Evolutionary conservation across 2,329 filamentous ascomycete genomes (phyloP).

Genomic region (Clonostachys rosea): DNA sequence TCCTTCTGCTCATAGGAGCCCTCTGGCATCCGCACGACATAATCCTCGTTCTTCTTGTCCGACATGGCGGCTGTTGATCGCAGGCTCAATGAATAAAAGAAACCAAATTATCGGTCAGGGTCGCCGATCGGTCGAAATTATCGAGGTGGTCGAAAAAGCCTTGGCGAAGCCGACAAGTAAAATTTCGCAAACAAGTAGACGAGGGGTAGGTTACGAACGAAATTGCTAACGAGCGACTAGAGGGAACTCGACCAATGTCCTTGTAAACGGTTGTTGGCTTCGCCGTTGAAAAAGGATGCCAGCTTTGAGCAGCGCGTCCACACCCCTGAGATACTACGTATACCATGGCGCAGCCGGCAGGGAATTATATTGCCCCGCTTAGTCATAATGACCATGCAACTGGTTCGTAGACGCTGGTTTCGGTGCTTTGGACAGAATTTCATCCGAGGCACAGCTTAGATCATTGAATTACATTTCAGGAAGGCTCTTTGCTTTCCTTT

Average conservation of each 20-base stretch:
- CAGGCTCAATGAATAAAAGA: no score
- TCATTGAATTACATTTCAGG: no score
- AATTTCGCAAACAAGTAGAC: no score
- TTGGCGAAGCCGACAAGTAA: no score
- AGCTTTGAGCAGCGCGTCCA: neutral
- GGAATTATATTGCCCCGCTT: neutral
- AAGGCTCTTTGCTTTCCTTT: no score
- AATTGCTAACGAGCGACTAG: neutral
- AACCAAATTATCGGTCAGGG: no score
- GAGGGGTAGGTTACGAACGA: neutral
- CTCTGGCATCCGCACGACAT: constrained; percentile 65
- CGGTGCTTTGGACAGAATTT: no score
- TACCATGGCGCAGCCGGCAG: neutral
- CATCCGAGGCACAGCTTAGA: no score
- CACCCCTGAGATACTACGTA: neutral
- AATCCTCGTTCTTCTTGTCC: constrained; percentile 87
- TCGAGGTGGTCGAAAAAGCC: no score
- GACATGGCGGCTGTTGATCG: constrained; percentile 50
- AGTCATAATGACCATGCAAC: neutral
- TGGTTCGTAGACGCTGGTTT: no score
- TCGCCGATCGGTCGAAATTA: no score
- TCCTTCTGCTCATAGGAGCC: constrained; percentile 42
- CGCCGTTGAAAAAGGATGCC: neutral
- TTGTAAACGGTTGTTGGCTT: neutral
- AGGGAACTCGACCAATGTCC: neutral